Evolutionary conservation across 2,329 filamentous ascomycete species (phyloP).

Genomic region (Paracorniculantispora psalliotae): DNA sequence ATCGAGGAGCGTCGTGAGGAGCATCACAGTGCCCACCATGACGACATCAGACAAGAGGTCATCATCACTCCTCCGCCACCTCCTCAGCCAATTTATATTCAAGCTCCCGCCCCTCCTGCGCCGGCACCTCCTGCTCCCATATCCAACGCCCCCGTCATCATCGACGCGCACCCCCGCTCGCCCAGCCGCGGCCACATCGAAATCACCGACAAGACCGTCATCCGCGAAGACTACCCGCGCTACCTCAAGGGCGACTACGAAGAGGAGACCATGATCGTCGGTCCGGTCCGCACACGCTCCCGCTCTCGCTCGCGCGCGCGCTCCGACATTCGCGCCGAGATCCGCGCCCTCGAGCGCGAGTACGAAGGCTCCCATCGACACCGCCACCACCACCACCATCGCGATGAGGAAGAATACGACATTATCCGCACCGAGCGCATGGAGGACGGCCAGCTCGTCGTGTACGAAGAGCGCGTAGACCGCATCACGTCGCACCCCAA

Average conservation of each 20-base stretch:
- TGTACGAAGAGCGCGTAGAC: conserved; percentile 58
- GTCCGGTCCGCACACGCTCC: conserved; percentile 38
- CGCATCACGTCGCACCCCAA: conserved; percentile 46
- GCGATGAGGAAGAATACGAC: conserved; percentile 41
- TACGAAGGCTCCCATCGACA: conserved; percentile 38
- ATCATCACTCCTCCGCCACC: conserved; percentile 26
- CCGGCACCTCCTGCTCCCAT: conserved; percentile 17
- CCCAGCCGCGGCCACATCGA: conserved; percentile 28
- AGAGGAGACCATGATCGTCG: conserved; percentile 26
- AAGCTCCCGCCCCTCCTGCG: conserved; percentile 22
- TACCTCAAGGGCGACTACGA: conserved; percentile 25
- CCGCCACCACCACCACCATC: conserved; percentile 22
- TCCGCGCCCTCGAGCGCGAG: conserved; percentile 59
- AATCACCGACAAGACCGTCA: conserved; percentile 40
- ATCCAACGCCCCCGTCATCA: conserved; percentile 26
- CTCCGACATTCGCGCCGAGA: conserved; percentile 65
- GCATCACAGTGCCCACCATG: conserved; percentile 15
- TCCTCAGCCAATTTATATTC: conserved; percentile 12
- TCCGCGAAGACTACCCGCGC: conserved; percentile 46
- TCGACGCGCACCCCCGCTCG: conserved; percentile 30
- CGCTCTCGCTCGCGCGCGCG: conserved; percentile 39
- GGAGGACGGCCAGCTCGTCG: conserved; percentile 56
- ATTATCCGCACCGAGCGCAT: conserved; percentile 53
- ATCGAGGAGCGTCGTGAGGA: conserved; percentile 40
- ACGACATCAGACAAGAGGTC: conserved; percentile 29